Evolutionary conservation across 2,329 filamentous ascomycete genomes (phyloP), one percentile per base, ranked within the genome.

Genomic region (Botryotinia calthae): DNA sequence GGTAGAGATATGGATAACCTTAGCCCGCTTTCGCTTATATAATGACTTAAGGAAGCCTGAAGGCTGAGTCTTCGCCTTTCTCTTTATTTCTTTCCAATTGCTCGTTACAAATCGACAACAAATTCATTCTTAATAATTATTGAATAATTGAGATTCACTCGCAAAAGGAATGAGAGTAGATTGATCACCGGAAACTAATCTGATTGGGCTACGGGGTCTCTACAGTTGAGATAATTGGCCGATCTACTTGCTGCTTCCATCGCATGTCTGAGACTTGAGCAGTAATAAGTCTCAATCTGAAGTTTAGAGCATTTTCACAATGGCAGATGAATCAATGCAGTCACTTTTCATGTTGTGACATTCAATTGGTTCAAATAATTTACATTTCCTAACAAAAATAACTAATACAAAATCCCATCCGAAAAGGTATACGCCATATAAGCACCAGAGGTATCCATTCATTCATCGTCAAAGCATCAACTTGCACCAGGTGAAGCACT

Each of bases 401-500:
- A 64, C 58, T 65, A 48, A 40, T 40, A 51, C 58, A 68, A 70
- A 46, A 65, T 59, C 37, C 28, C 67, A 70, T 64, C 73, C 73
- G 51, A 67, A 71, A 74, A 58, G 34, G 18, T 56, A 6, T 68
- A 56, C 65, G 65, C 65, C 65, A 42, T 16, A 31, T 31, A 42
- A 56, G 20, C 63, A 73, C 59, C 40, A 51, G 58, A 70, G 61
- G 46, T 69, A 73, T 76, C 67, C 72, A 74, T 73, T 79, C 75
- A 76, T 78, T 72, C 74, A 77, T 79, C 76, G 71, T 79, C 75
- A 78, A 68, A 79, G 77, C 77, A 77, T 79, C 70, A 74, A 78
- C 71, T 78, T 76, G 82, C 81, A 81, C 81, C 79, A 80, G 80
- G 78, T 80, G 79, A 80, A 81, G 79, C 79, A 81, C 85, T 86